Evolutionary conservation across 2,329 filamentous ascomycete species (phyloP).

Genomic region (Kalmusia sp.): DNA sequence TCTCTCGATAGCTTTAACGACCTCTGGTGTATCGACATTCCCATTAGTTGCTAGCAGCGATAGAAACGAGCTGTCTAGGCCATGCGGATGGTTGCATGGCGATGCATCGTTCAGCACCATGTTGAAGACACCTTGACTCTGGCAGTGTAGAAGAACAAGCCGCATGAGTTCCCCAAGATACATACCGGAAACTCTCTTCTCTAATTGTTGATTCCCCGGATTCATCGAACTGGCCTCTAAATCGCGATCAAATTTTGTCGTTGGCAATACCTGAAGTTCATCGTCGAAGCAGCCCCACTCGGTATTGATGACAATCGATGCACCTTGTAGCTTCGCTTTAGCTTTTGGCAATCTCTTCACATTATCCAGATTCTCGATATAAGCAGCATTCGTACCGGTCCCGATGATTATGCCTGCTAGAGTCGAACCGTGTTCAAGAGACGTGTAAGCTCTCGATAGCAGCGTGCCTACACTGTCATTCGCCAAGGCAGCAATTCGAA

Average conservation of each 20-base stretch:
- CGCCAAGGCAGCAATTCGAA: constrained; percentile 61
- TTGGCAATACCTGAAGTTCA: constrained; percentile 83
- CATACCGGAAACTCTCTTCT: constrained; percentile 98
- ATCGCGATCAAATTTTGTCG: constrained; percentile 79
- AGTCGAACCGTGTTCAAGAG: constrained; percentile 83
- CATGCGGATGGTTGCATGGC: constrained; percentile 78
- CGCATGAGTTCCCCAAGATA: constrained; percentile 95
- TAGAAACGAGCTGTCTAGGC: constrained; percentile 89
- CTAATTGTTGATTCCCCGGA: constrained; percentile 96
- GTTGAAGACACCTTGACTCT: constrained; percentile 74
- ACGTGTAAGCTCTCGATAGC: constrained; percentile 96
- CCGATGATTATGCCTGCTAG: constrained; percentile 95
- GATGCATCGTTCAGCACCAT: constrained; percentile 74
- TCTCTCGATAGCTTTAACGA: neutral
- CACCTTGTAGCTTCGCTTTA: constrained; percentile 50
- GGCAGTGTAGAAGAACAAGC: constrained; percentile 68
- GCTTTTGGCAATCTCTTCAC: constrained; percentile 73
- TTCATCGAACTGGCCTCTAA: constrained; percentile 85
- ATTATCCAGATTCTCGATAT: constrained; percentile 87
- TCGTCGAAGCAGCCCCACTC: constrained; percentile 99
- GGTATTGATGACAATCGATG: constrained; percentile 93
- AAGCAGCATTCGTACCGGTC: constrained; percentile 96
- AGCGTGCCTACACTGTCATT: constrained; percentile 98
- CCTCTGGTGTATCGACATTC: neutral
- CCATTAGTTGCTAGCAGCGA: constrained; percentile 65